phyloP scores from a whole-genome alignment of 306 rosid genomes.

The Pachyrhizus erosus region DNA sequence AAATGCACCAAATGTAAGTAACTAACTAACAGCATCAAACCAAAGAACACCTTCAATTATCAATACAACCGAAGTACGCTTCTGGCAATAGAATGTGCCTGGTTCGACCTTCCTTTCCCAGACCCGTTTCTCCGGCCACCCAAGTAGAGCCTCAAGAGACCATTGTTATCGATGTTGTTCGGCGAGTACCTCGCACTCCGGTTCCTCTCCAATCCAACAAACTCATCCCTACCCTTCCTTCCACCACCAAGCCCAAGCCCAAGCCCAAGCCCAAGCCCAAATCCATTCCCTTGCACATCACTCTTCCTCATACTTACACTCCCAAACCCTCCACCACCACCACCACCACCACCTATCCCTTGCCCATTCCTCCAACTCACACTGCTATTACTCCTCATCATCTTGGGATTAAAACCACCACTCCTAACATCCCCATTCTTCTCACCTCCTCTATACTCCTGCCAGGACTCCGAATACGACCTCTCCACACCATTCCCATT shows the following conservation, averaged over 20 bases:
- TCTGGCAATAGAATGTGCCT: constrained; percentile 94
- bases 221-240: constrained; percentile 76
- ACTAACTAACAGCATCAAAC: constrained; percentile 58
- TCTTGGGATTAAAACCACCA: constrained; percentile 66
- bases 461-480: constrained; percentile 91
- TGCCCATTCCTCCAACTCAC: constrained; percentile 90
- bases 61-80: constrained; percentile 90
- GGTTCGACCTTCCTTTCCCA: constrained; percentile 76
- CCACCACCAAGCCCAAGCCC: constrained; percentile 11
- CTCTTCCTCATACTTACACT: constrained; percentile 63
- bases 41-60: constrained; percentile 58
- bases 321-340: constrained; percentile 45
- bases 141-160: constrained; percentile 74
- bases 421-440: constrained; percentile 63
- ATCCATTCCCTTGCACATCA: constrained; percentile 58
- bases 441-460: constrained; percentile 59
- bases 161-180: constrained; percentile 65
- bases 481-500: constrained; percentile 76
- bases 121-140: constrained; percentile 76
- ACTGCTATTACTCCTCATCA: constrained; percentile 83
- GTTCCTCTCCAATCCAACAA: constrained; percentile 78
- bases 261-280: constrained; percentile 18
- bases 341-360: constrained; percentile 22
- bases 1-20: constrained; percentile 59
- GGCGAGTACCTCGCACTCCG: constrained; percentile 87